Evolutionary conservation across 768 basidiomycete species (phyloP).

Genomic region (Trametes meyenii): DNA sequence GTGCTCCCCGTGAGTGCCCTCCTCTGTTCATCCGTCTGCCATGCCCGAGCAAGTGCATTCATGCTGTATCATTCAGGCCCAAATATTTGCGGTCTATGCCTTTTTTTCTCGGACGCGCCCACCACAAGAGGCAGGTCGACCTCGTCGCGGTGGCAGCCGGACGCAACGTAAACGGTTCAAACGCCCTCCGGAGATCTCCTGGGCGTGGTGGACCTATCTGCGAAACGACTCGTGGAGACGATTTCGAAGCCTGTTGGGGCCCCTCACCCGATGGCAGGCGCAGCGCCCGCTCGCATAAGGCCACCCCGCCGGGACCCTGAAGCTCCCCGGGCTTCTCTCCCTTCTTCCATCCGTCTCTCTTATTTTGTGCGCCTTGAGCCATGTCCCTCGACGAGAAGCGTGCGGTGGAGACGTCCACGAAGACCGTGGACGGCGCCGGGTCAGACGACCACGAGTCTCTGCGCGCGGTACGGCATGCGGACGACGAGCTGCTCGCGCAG

Average conservation of each 20-base stretch:
- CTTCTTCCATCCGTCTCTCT: conserved; percentile 10
- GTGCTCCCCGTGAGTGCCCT: not conserved
- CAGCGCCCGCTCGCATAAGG: conserved; percentile 13
- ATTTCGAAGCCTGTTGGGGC: not conserved
- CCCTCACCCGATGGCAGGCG: not conserved
- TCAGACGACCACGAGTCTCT: conserved; percentile 19
- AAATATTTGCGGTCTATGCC: not conserved
- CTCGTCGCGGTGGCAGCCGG: not conserved
- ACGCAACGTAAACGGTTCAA: not conserved
- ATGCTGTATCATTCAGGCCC: not conserved
- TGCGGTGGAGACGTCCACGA: conserved; percentile 15
- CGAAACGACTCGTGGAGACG: not conserved
- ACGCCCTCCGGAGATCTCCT: conserved; percentile 12
- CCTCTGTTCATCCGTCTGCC: not conserved
- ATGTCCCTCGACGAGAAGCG: conserved; percentile 30
- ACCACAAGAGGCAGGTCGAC: conserved; percentile 1
- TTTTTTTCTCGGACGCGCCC: not conserved
- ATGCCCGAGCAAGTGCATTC: not conserved
- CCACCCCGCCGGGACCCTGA: not conserved
- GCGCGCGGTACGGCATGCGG: conserved; percentile 42
- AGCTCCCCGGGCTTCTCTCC: conserved; percentile 2
- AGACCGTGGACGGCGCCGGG: not conserved
- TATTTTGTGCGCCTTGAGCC: not conserved
- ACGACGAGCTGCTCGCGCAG: conserved; percentile 60
- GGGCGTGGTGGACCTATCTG: not conserved